Evolutionary conservation across 2,329 filamentous ascomycete genomes (phyloP), one percentile per base, ranked within the genome.

Genomic region (Sporothrix pallida): DNA sequence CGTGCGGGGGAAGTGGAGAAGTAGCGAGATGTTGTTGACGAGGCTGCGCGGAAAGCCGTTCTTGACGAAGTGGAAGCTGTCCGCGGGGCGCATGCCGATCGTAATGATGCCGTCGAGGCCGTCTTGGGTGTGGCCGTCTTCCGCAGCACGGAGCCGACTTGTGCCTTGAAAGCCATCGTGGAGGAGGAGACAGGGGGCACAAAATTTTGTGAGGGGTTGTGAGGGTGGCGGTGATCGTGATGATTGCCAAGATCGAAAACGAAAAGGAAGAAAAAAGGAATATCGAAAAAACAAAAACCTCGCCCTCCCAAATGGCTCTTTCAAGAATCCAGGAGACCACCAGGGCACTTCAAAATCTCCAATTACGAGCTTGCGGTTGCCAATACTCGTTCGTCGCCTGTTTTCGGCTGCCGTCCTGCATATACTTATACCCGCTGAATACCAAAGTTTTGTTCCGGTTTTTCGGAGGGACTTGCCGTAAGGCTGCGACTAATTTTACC

Each of bases 121-220:
- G 54, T 31, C 63, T 58, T 63, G 44, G 20, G 50, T n/a, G 72
- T 50, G 46, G 60, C 31, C 15, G 42, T 37, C 65, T 71, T 73
- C 72, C 72, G 75, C 63, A 75, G 73, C 4, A 69, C 65, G 26
- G 75, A 63, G 15, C 70, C 62, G n/a, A 75, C 65, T 20, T 60
- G 75, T 31, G 60, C 26, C 60, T 71, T 73, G 56, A 74, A 72
- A 6, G 73, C 69, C 75, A 75, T 75, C 17, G 26, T 70, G 5
- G 31, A 37, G 31, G 4, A 37, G 63, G 31, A 17, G 7, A 17
- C 20, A 17, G 10, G 13, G 23, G 2, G 20, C 20, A 71, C 58
- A 71, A 52, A 71, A 71, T 42, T 23, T 9, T 6, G 23, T 26
- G 42, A 62, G 15, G 20, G 42, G 37, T 26, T n/a, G 3, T 9